Evolutionary conservation across 2,329 filamentous ascomycete species (phyloP).

Genomic region (Sporothrix protearum): DNA sequence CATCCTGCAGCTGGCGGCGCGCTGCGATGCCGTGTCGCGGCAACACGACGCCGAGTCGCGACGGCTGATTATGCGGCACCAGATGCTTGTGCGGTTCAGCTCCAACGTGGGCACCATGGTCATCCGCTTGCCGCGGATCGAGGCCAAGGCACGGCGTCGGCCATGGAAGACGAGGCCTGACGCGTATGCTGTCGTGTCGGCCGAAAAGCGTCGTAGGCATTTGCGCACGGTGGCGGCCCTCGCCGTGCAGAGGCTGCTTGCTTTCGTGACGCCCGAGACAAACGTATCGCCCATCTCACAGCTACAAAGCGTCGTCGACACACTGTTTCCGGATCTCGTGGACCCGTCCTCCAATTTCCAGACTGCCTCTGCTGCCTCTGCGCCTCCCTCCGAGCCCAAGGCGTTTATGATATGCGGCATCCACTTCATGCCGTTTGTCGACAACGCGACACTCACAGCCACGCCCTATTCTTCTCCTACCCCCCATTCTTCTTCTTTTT

Average conservation of each 20-base stretch:
- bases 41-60: slow-evolving; percentile 52
- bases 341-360: slow-evolving; percentile 16
- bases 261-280: slow-evolving; percentile 49
- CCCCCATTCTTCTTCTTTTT: background rate
- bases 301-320: slow-evolving; percentile 45
- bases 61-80: slow-evolving; percentile 48
- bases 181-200: slow-evolving; percentile 28
- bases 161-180: background rate
- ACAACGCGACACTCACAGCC: background rate
- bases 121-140: slow-evolving; percentile 44
- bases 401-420: slow-evolving; percentile 48
- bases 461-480: slow-evolving; percentile 20
- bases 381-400: slow-evolving; percentile 24
- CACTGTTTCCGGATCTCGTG: slow-evolving; percentile 48
- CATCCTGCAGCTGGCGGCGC: slow-evolving; percentile 58
- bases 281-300: slow-evolving; percentile 42
- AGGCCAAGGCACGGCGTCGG: background rate
- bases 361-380: no score
- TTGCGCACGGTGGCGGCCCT: slow-evolving; percentile 46
- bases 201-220: slow-evolving; percentile 35
- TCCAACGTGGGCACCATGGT: slow-evolving; percentile 48
- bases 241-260: slow-evolving; percentile 47
- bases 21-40: slow-evolving; percentile 45
- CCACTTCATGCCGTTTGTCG: slow-evolving; percentile 43
- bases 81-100: slow-evolving; percentile 47